Conservation (phyloP, 176 grass and related monocot genomes). For the Dactylis glomerata region DNA sequence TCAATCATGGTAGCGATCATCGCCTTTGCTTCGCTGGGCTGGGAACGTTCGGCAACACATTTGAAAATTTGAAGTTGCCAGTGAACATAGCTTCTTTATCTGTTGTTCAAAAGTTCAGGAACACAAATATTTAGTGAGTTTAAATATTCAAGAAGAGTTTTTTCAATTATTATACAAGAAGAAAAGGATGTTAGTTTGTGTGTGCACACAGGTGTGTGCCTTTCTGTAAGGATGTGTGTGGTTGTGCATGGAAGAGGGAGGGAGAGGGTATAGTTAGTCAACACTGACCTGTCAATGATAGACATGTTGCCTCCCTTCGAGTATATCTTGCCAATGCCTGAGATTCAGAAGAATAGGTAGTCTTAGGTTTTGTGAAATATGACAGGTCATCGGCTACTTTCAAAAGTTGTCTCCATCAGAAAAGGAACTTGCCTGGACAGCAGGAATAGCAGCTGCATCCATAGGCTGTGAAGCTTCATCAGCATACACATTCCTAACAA, state of each 20-base stretch:
- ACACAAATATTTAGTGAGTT: constrained; percentile 21
- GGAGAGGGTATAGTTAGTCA: constrained; percentile 14
- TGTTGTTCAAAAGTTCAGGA: constrained; percentile 26
- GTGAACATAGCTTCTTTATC: constrained; percentile 86
- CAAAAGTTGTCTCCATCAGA: constrained; percentile 11
- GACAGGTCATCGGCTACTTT: constrained; percentile 4
- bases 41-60: constrained; percentile 35
- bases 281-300: constrained; percentile 75
- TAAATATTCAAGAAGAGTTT: neutral
- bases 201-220: neutral
- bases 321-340: constrained; percentile 92
- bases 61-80: constrained; percentile 87
- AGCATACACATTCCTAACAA: constrained; percentile 84
- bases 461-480: constrained; percentile 71
- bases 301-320: constrained; percentile 80
- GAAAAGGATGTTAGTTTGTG: neutral
- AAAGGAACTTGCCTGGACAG: constrained; percentile 68
- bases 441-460: constrained; percentile 54
- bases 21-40: constrained; percentile 36
- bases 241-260: neutral
- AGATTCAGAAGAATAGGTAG: constrained; percentile 28
- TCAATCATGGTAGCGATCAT: constrained; percentile 40
- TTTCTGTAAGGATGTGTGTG: neutral
- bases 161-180: constrained; percentile 1
- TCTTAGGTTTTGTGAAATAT: constrained; percentile 24